phyloP scores from a whole-genome alignment of 1,284 basidiomycete species.

The Pseudomicrostroma phylloplanum region DNA sequence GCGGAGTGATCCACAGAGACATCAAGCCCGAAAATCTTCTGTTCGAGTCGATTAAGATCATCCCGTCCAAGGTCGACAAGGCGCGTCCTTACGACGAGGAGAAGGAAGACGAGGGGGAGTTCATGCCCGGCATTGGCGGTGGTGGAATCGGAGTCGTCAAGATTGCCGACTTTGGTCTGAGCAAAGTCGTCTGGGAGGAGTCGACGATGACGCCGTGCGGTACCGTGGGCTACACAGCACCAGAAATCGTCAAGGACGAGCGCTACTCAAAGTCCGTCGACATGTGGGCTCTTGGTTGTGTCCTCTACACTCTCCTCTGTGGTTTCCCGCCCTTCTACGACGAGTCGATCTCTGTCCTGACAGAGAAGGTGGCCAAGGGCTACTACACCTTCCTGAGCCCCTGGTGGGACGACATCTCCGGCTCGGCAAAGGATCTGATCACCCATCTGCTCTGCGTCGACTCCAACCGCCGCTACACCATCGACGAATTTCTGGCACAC shows the following conservation, averaged over 20 bases:
- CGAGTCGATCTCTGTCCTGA: conserved; percentile 94
- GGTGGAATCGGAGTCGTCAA: conserved; percentile 97
- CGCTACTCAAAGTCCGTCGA: conserved; percentile 97
- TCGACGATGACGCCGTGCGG: conserved; percentile 99
- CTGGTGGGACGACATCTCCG: conserved; percentile 97
- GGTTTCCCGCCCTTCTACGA: conserved; percentile 98
- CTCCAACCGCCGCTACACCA: conserved; percentile 87
- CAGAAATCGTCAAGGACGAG: conserved; percentile 99
- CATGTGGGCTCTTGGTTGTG: conserved; percentile 99
- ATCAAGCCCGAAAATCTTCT: conserved; percentile 98
- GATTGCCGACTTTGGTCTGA: conserved; percentile 97
- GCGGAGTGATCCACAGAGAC: conserved; percentile 94
- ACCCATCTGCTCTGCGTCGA: conserved; percentile 92
- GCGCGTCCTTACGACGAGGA: conserved; percentile 92
- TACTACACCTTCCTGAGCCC: conserved; percentile 98
- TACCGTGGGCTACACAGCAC: conserved; percentile 97
- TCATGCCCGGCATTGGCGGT: conserved; percentile 80
- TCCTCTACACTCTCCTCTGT: conserved; percentile 95
- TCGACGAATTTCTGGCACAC: conserved; percentile 93
- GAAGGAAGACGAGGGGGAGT: conserved; percentile 97
- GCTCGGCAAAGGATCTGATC: conserved; percentile 88
- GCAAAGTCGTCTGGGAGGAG: conserved; percentile 98
- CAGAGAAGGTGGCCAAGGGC: conserved; percentile 94
- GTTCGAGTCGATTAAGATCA: conserved; percentile 86
- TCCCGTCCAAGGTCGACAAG: conserved; percentile 72